Evolutionary conservation across 2,329 filamentous ascomycete species (phyloP), one percentile per base, ranked within the genome.

Genomic region (Cladophialophora exuberans): DNA sequence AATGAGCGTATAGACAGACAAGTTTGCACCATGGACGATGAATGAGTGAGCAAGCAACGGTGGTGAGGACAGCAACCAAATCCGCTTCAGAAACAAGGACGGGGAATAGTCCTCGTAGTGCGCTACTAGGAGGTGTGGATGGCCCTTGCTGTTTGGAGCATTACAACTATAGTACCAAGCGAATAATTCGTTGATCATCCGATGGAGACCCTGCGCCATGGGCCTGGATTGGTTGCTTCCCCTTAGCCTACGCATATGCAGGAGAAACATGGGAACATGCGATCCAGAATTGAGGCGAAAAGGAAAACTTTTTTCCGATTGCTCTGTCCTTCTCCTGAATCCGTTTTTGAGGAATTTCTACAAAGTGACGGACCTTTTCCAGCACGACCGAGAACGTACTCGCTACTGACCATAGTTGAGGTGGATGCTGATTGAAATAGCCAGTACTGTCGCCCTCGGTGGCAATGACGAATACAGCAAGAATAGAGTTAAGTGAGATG

Each of bases 201-300:
- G 46, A 39, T 39, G 31, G 33, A 49, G 15, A 38, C 17, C 22
- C 23, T 44, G 39, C 39, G 18, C 46, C 46, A 39, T 18, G 46
- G 11, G 11, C n/a, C 33, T 41, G 33, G 33, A 49, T 49, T 49
- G 46, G 46, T 15, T 49, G 30, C 33, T 31, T 15, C 22, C 46
- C 6, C 11, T 30, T 26, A 49, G 46, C 33, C 33, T 18, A 41
- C 22, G 28, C n/a, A n/a, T 20, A 49, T 49, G 31, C 46, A 49
- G 46, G 46, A 49, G 46, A 49, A 49, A 38, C 46, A 49, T n/a
- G n/a, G n/a, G n/a, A n/a, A n/a, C n/a, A n/a, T n/a, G 35, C 25
- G 25, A 38, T 35, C 45, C 45, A 48, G 20, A 18, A 17, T 10
- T 33, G 43, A 36, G 45, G 45, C 45, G 22, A 48, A 47, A 38